Evolutionary conservation across 1,284 basidiomycete genomes (phyloP).

Genomic region (Ceratobasidium sp.): DNA sequence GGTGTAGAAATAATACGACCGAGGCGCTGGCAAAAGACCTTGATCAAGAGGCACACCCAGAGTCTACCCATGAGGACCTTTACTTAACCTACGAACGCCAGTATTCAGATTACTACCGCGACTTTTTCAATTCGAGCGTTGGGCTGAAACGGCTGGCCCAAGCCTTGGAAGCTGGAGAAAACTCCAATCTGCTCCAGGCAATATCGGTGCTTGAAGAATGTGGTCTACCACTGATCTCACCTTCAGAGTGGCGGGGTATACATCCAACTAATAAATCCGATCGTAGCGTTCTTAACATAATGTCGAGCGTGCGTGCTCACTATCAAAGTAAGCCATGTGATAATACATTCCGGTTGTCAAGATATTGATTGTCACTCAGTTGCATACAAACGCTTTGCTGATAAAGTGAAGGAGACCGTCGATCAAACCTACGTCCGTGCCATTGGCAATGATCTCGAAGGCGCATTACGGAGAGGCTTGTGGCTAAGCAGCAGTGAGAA

Average conservation of each 20-base stretch:
- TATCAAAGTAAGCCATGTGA: conserved; percentile 7
- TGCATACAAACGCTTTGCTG: conserved; percentile 15
- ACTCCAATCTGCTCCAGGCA: background rate
- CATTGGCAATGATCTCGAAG: background rate
- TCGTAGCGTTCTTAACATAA: background rate
- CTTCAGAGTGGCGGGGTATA: background rate
- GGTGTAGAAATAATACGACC: background rate
- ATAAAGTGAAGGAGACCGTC: conserved; percentile 22
- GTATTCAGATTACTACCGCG: conserved; percentile 12
- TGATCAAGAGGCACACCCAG: conserved; percentile 9
- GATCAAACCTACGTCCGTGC: background rate
- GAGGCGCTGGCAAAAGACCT: background rate
- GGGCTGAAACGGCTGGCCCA: background rate
- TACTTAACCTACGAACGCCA: background rate
- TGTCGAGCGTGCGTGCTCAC: conserved; percentile 21
- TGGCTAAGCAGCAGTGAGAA: background rate
- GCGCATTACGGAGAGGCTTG: background rate
- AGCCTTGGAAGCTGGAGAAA: background rate
- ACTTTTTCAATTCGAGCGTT: conserved; percentile 2
- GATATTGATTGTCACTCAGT: background rate
- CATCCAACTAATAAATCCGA: background rate
- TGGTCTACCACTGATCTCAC: background rate
- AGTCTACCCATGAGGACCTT: conserved; percentile 6
- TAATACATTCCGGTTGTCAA: background rate
- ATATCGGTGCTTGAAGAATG: background rate